Evolutionary conservation across 2,329 filamentous ascomycete genomes (phyloP).

Genomic region (Pyricularia sp.): DNA sequence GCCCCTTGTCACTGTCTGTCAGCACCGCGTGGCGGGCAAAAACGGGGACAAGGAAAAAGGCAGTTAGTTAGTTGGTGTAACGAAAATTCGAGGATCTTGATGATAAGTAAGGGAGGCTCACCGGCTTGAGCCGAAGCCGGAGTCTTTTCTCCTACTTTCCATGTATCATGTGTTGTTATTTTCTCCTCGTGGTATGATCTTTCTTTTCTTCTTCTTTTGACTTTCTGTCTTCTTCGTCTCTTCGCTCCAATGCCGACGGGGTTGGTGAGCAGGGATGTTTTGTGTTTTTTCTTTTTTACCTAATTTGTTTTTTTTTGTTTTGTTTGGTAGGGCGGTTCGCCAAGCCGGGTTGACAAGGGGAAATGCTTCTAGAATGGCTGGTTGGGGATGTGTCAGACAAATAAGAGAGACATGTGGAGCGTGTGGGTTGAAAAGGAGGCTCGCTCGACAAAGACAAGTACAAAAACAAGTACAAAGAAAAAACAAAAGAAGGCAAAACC

Average conservation of each 20-base stretch:
- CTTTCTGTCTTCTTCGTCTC: neutral
- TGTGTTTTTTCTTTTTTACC: too few species aligned
- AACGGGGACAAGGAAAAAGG: neutral
- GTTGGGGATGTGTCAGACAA: neutral
- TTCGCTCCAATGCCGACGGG: neutral
- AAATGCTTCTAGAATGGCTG: neutral
- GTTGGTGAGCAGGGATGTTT: neutral
- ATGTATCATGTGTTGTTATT: neutral
- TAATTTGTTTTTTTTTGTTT: neutral
- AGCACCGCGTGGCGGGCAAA: neutral
- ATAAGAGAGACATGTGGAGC: neutral
- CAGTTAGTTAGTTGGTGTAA: neutral
- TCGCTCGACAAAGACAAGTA: neutral
- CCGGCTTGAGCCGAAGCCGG: neutral
- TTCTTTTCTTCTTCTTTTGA: too few species aligned
- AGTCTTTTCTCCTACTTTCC: neutral
- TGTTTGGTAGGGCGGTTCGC: neutral
- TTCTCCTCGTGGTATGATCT: neutral
- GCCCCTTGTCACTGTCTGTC: neutral
- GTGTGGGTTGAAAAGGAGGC: neutral
- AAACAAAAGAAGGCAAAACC: neutral
- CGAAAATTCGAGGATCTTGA: neutral
- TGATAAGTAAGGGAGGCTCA: neutral
- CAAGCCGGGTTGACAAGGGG: neutral
- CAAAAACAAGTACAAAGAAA: neutral